Base-by-base conservation (phyloP, 495 filamentous ascomycete species). In the Hypomontagnella submonticulosa region DNA sequence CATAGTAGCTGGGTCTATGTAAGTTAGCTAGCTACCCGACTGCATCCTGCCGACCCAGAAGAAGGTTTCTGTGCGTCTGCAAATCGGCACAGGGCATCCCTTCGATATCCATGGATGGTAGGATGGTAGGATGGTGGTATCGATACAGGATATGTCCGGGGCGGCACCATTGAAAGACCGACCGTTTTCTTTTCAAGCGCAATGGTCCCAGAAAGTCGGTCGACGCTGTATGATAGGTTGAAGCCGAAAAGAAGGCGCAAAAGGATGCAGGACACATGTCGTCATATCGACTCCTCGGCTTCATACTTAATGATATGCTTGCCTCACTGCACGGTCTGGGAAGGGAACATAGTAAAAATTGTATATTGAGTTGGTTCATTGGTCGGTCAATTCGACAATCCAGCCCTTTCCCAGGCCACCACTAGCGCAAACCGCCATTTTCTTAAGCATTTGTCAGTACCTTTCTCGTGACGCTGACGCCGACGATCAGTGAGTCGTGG, bases 1-100 rank as follows among this genome's bases (percentile, higher is more conserved):
- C 32, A 16, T 19, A 27, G 3, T 27, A 27, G n/a, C n/a, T 27
- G 23, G 23, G 2, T 3, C 23, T 27, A 27, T 27, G 33, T 10
- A 19, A 3, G 33, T 33, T 19, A 33, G 12, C 18, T 56, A 50
- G 13, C 34, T 38, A 15, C 5, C 27, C 36, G 27, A 52, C 44
- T 61, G 57, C 55, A 57, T 47, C 18, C 19, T 57, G 23, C 57
- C 64, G 57, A 42, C 51, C 38, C 37, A 56, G 13, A 53, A 44
- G 53, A 67, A 57, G 61, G 44, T 64, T 64, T 57, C 60, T 36
- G 38, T 40, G 64, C 51, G 57, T 57, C 64, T 67, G 64, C 64
- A 67, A 54, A 48, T 57, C 57, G 63, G 57, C 57, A 44, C 52
- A 42, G 46, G 44, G 13, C 57, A 48, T 52, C 57, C 47, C 46